Conservation (phyloP, 257 asterid species). For the Catharanthus roseus region DNA sequence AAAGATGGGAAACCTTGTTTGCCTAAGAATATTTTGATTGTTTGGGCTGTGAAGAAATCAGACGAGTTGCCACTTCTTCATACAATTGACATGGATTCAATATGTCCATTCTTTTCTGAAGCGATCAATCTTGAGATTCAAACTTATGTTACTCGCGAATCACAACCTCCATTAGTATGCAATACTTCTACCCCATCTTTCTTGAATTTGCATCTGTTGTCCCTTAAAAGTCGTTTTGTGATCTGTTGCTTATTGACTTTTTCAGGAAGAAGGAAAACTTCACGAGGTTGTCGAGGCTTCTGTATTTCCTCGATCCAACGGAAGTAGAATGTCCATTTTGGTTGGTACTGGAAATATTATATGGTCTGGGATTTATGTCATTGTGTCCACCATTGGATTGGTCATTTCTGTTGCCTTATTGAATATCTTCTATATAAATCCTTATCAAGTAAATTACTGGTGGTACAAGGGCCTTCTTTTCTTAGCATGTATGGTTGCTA, state of each 20-base stretch:
- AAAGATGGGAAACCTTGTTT: constrained; percentile 50
- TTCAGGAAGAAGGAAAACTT: constrained; percentile 72
- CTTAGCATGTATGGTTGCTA: constrained; percentile 48
- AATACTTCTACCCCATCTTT: not conserved
- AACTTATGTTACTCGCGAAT: constrained; percentile 72
- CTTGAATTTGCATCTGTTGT: not conserved
- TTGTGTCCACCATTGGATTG: constrained; percentile 53
- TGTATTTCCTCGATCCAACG: constrained; percentile 29
- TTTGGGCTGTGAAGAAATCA: constrained; percentile 74
- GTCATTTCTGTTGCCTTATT: constrained; percentile 40
- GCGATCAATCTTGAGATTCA: constrained; percentile 60
- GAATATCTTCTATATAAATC: constrained; percentile 50
- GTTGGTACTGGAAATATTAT: constrained; percentile 74
- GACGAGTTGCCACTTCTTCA: constrained; percentile 78
- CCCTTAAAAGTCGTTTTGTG: not conserved
- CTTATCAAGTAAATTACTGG: constrained; percentile 36
- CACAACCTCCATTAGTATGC: constrained; percentile 71
- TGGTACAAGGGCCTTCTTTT: constrained; percentile 77
- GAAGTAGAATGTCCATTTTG: constrained; percentile 57
- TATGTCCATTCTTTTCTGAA: constrained; percentile 48
- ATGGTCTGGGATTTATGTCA: constrained; percentile 73
- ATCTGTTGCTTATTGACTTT: not conserved
- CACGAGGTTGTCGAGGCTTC: constrained; percentile 28
- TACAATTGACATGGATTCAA: constrained; percentile 54
- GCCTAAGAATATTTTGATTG: constrained; percentile 53